Percentiles rank a stretch among this genome's conserved stretches.
These are phyloP conservation scores for Thelephora ganbajun DNA, from an alignment of 768 basidiomycete species.

Conservation along the genomic window DNA sequence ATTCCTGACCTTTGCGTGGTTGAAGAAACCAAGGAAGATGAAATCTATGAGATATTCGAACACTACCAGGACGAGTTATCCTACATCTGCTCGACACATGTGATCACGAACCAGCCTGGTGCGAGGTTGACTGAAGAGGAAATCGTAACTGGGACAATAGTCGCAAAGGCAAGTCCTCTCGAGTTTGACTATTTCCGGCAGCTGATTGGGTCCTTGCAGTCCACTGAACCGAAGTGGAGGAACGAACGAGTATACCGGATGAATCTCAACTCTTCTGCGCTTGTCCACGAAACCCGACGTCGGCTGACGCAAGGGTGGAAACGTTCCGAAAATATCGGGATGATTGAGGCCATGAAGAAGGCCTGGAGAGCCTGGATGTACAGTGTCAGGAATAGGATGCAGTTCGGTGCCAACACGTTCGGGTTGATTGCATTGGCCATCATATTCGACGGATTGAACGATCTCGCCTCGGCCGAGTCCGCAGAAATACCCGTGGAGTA, in stretches of 20 bases:
- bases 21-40: constrained; percentile 8
- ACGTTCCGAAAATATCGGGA: constrained; percentile 6
- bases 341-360: constrained; percentile 27
- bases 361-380: constrained; percentile 60
- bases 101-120: constrained; percentile 41
- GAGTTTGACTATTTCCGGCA: not conserved
- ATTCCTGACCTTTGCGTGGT: not conserved
- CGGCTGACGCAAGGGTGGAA: constrained; percentile 13
- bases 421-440: constrained; percentile 47
- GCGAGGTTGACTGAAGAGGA: constrained; percentile 56
- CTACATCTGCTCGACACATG: constrained; percentile 59
- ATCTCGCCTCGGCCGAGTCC: constrained; percentile 16
- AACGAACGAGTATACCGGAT: constrained; percentile 46
- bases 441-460: constrained; percentile 45
- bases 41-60: constrained; percentile 27
- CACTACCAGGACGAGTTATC: constrained; percentile 50
- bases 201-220: constrained; percentile 12
- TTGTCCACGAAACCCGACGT: constrained; percentile 36
- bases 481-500: too few species aligned
- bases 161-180: constrained; percentile 28
- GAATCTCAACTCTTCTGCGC: constrained; percentile 36
- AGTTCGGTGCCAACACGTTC: constrained; percentile 38
- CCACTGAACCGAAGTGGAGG: constrained; percentile 46
- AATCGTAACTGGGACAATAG: constrained; percentile 59
- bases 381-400: constrained; percentile 24